These are phyloP conservation scores for Oemleria cerasiformis DNA, from an alignment of 306 rosid genomes.

Conservation along the genomic window DNA sequence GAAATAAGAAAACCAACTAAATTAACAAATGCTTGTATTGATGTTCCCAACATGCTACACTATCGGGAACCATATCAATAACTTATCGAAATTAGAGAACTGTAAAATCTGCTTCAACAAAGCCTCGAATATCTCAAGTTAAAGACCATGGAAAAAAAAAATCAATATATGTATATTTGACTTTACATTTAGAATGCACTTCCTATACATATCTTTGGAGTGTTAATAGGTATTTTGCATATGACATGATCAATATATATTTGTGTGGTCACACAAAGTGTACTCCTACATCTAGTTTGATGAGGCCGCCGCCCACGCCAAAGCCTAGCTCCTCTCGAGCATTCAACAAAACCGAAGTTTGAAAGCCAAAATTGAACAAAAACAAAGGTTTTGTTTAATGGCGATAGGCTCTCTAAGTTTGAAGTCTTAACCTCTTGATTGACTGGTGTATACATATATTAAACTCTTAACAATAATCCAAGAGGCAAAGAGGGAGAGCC, in stretches of 20 bases:
- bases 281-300: constrained; percentile 10
- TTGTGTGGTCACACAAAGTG: constrained; percentile 12
- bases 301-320: constrained; percentile 31
- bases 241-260: background rate
- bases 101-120: no score
- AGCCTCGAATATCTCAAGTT: no score
- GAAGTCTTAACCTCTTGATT: background rate
- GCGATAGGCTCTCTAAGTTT: constrained; percentile 20
- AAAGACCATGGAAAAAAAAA: no score
- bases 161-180: no score
- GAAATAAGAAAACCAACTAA: no score
- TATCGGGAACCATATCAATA: no score
- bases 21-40: no score
- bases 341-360: constrained; percentile 19
- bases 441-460: background rate
- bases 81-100: no score
- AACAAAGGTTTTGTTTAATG: constrained; percentile 5
- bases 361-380: constrained; percentile 23
- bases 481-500: constrained; percentile 6
- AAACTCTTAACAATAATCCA: constrained; percentile 7
- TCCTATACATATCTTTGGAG: no score
- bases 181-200: no score
- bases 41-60: no score
- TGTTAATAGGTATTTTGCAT: no score
- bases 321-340: constrained; percentile 14